phyloP scores from a whole-genome alignment of 305 asterid species.

The Fraxinus angustifolia region DNA sequence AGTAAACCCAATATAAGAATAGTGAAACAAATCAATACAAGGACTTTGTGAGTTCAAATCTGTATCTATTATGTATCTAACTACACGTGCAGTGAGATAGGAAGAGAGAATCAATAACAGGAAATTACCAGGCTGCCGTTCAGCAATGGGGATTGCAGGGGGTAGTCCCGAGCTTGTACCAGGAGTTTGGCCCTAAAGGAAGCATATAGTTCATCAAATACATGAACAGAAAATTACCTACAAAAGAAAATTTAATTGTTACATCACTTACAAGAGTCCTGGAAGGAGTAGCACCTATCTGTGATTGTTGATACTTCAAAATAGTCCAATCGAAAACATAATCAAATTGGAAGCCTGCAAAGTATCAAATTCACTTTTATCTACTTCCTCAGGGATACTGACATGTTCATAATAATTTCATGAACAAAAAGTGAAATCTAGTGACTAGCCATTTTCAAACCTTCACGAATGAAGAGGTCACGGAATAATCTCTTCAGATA shows the following conservation, averaged over 20 bases:
- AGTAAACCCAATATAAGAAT: neutral
- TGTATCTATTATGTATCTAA: neutral
- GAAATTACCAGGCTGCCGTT: conserved; percentile 55
- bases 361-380: neutral
- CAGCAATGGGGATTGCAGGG: conserved; percentile 71
- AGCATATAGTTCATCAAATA: conserved; percentile 3
- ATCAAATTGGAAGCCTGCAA: conserved; percentile 88
- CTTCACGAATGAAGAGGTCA: conserved; percentile 96
- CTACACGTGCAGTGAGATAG: neutral
- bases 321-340: conserved; percentile 97
- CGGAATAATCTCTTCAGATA: conserved; percentile 90
- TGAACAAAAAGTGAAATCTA: neutral
- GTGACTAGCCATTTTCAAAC: conserved; percentile 33
- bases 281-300: conserved; percentile 83
- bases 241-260: neutral
- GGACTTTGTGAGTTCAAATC: neutral
- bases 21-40: neutral
- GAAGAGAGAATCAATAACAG: neutral
- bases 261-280: conserved; percentile 58
- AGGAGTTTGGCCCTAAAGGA: conserved; percentile 64
- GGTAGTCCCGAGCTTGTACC: conserved; percentile 91
- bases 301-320: conserved; percentile 94
- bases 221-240: conserved; percentile 1
- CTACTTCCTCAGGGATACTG: neutral
- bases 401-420: neutral